phyloP scores from a whole-genome alignment of 2,329 filamentous ascomycete species.

The Colletotrichum liaoningense region DNA sequence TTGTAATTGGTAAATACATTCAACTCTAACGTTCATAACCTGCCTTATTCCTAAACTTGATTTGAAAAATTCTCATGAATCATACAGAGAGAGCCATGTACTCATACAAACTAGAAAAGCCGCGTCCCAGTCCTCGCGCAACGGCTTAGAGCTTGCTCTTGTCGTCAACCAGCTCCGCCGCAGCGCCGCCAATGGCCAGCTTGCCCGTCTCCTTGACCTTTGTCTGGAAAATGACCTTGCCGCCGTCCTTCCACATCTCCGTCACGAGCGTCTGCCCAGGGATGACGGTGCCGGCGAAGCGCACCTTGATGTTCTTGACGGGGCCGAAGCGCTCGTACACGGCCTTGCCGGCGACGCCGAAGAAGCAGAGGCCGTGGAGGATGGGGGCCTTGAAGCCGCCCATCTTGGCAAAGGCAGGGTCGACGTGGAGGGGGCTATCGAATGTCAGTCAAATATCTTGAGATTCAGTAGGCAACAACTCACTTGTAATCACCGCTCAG shows the following conservation, averaged over 20 bases:
- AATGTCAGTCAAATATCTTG: background rate
- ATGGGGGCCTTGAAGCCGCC: slow-evolving; percentile 96
- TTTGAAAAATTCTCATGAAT: background rate
- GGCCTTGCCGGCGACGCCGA: slow-evolving; percentile 92
- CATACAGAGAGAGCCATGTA: background rate
- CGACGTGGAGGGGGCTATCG: slow-evolving; percentile 85
- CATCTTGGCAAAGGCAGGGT: slow-evolving; percentile 92
- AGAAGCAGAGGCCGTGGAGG: slow-evolving; percentile 95
- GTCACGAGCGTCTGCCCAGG: slow-evolving; percentile 91
- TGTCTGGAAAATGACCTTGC: slow-evolving; percentile 84
- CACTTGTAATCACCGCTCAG: slow-evolving; percentile 92
- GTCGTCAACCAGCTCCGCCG: slow-evolving; percentile 73
- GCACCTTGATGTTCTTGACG: slow-evolving; percentile 92
- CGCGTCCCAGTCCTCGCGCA: background rate
- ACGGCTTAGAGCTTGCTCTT: slow-evolving; percentile 44
- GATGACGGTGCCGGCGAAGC: slow-evolving; percentile 87
- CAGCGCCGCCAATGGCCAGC: slow-evolving; percentile 83
- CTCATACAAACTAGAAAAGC: background rate
- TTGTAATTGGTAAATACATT: slow-evolving; percentile 8
- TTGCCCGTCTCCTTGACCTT: slow-evolving; percentile 95
- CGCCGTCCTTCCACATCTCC: slow-evolving; percentile 93
- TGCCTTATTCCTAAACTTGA: background rate
- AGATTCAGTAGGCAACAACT: slow-evolving; percentile 36
- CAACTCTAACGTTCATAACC: background rate
- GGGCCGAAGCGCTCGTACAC: slow-evolving; percentile 85